Evolutionary conservation across 768 basidiomycete genomes (phyloP).

Genomic region (Hortiboletus flavorubellus): DNA sequence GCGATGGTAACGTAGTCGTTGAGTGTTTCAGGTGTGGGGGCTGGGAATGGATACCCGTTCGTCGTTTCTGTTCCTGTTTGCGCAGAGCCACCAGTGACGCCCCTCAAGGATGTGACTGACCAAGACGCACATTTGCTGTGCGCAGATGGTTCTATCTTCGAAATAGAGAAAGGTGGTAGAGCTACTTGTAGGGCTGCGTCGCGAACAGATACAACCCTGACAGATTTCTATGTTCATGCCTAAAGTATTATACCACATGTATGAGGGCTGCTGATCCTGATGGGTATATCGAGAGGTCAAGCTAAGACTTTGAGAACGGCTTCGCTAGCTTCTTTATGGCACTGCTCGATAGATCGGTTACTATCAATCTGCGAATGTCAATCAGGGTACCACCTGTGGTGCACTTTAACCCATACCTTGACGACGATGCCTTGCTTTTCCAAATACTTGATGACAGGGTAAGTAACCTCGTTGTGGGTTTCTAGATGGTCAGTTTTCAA

Average conservation of each 20-base stretch:
- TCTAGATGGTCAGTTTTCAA: constrained; percentile 36
- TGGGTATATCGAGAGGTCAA: constrained; percentile 14
- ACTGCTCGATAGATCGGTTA: constrained; percentile 63
- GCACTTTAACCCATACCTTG: constrained; percentile 46
- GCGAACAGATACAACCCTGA: constrained; percentile 27
- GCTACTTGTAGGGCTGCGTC: constrained; percentile 47
- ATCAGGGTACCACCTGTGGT: background rate
- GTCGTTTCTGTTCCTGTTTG: constrained; percentile 23
- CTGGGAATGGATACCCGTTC: constrained; percentile 87
- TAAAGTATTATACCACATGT: constrained; percentile 23
- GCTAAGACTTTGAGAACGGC: constrained; percentile 51
- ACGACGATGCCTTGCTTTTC: constrained; percentile 63
- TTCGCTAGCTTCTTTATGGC: constrained; percentile 56
- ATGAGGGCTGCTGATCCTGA: background rate
- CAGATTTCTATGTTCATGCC: constrained; percentile 46
- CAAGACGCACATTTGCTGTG: constrained; percentile 69
- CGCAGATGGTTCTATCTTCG: constrained; percentile 70
- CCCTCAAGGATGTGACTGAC: constrained; percentile 54
- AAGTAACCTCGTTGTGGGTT: constrained; percentile 83
- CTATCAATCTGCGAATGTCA: constrained; percentile 56
- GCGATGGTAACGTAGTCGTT: constrained; percentile 53
- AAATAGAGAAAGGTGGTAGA: constrained; percentile 58
- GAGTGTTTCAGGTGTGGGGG: constrained; percentile 78
- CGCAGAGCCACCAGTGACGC: background rate
- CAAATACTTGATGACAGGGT: constrained; percentile 93